Evolutionary conservation across 371 early-diverging fungal species (phyloP).

Genomic region (Haplosporangium sp.): DNA sequence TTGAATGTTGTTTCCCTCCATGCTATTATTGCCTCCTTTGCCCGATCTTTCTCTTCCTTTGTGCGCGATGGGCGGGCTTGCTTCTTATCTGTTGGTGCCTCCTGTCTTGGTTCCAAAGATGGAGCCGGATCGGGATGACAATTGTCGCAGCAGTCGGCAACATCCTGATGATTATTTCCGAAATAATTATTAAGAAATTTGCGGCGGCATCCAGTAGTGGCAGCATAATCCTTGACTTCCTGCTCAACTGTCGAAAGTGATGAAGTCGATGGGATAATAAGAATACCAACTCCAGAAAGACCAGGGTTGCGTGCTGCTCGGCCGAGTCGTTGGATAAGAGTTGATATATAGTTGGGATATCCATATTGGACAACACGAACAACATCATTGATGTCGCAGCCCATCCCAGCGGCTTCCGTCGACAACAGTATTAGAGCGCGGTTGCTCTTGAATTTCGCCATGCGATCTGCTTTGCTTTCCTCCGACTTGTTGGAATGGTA

Average conservation of each 20-base stretch:
- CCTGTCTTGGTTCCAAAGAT: neutral
- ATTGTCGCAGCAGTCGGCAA: slow-evolving; percentile 17
- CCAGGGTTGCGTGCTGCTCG: slow-evolving; percentile 17
- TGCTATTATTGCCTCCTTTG: neutral
- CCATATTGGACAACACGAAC: slow-evolving; percentile 16
- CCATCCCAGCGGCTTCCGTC: slow-evolving; percentile 26
- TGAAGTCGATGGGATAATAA: slow-evolving; percentile 1
- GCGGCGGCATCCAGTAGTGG: slow-evolving; percentile 3
- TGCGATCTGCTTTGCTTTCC: slow-evolving; percentile 3
- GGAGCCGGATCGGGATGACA: neutral
- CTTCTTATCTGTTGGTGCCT: neutral
- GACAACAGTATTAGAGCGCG: slow-evolving; percentile 5
- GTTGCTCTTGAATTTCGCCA: slow-evolving; percentile 6
- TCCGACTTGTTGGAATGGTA: neutral
- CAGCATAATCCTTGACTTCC: neutral
- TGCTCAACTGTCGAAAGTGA: no score
- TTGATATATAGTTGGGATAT: slow-evolving; percentile 2
- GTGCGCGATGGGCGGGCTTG: neutral
- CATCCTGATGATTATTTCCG: slow-evolving; percentile 2
- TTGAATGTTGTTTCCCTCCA: neutral
- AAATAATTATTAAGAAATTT: slow-evolving; percentile 8
- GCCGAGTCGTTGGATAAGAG: slow-evolving; percentile 18
- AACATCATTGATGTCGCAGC: slow-evolving; percentile 13
- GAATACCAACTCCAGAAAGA: slow-evolving; percentile 13
- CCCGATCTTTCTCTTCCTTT: neutral